Evolutionary conservation across 768 basidiomycete genomes (phyloP).

Genomic region (Lepiota subincarnata): DNA sequence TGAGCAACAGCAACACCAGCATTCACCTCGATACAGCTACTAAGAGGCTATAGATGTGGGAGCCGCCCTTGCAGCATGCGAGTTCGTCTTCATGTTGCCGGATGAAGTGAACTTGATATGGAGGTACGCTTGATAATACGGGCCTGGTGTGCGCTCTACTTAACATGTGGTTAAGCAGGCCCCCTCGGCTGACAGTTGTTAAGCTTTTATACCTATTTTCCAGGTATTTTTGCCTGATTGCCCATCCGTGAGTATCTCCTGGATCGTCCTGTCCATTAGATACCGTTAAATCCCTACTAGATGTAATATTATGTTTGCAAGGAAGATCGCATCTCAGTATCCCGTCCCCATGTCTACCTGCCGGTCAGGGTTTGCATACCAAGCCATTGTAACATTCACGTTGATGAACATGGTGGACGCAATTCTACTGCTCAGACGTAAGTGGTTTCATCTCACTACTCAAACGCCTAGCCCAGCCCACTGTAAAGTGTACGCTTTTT

Average conservation of each 20-base stretch:
- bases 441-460: not conserved
- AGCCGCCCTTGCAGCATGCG: slow-evolving; percentile 13
- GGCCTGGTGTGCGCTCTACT: not conserved
- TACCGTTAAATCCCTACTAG: slow-evolving; percentile 1
- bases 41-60: slow-evolving; percentile 12
- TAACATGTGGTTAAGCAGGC: slow-evolving; percentile 5
- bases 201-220: slow-evolving; percentile 18
- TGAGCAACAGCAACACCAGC: no score
- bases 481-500: no score
- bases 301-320: slow-evolving; percentile 10
- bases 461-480: no score
- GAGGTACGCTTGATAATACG: slow-evolving; percentile 6
- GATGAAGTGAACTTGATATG: slow-evolving; percentile 18
- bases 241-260: slow-evolving; percentile 13
- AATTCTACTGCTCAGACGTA: slow-evolving; percentile 3
- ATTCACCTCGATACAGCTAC: not conserved
- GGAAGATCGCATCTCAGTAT: slow-evolving; percentile 9
- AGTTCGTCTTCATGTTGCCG: slow-evolving; percentile 13
- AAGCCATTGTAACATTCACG: slow-evolving; percentile 12
- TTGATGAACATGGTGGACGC: slow-evolving; percentile 9
- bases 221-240: slow-evolving; percentile 16
- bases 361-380: slow-evolving; percentile 15
- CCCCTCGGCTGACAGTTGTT: slow-evolving; percentile 13
- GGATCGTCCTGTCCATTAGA: not conserved
- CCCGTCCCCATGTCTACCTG: slow-evolving; percentile 13